These are phyloP conservation scores for Talaromyces thailandensis DNA, from an alignment of 495 filamentous ascomycete species.

Conservation along the genomic window DNA sequence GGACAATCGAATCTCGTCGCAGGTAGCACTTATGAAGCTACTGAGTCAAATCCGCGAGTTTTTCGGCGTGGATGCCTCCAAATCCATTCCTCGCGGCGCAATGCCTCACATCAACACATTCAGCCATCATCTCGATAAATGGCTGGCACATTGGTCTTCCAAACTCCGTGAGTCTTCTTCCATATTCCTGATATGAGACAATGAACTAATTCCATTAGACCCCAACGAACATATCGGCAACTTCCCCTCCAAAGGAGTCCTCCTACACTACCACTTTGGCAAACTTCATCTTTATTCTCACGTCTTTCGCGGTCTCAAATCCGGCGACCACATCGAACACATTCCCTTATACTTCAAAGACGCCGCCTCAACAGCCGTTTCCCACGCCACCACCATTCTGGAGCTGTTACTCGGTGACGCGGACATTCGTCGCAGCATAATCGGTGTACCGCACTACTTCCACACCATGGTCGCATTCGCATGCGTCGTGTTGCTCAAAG, in stretches of 20 bases:
- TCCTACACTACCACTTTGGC: slow-evolving; percentile 35
- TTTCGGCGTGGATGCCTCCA: slow-evolving; percentile 25
- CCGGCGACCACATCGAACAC: slow-evolving; percentile 15
- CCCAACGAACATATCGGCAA: slow-evolving; percentile 22
- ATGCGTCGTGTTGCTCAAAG: slow-evolving; percentile 35
- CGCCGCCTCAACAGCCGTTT: slow-evolving; percentile 28
- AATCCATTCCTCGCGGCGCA: slow-evolving; percentile 21
- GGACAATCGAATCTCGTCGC: slow-evolving; percentile 26
- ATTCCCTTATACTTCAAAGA: slow-evolving; percentile 25
- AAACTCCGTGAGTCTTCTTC: slow-evolving; percentile 18
- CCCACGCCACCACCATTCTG: slow-evolving; percentile 29
- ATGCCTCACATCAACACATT: slow-evolving; percentile 25
- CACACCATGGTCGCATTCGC: slow-evolving; percentile 41
- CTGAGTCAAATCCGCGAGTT: slow-evolving; percentile 30
- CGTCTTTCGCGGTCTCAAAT: slow-evolving; percentile 29
- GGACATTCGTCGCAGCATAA: slow-evolving; percentile 25
- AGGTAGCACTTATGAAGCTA: slow-evolving; percentile 28
- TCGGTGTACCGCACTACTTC: slow-evolving; percentile 38
- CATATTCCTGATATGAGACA: background rate
- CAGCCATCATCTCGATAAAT: slow-evolving; percentile 30
- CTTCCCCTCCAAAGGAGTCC: slow-evolving; percentile 31
- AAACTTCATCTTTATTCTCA: slow-evolving; percentile 37
- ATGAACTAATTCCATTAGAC: slow-evolving; percentile 3
- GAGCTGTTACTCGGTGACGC: slow-evolving; percentile 29
- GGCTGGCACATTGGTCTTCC: slow-evolving; percentile 26